A percentile compares a stretch with the other conserved stretches of the same genome.
These are phyloP conservation scores for Coemansia sp. DNA, from an alignment of 192 early-diverging fungal species.

Conservation along the genomic window DNA sequence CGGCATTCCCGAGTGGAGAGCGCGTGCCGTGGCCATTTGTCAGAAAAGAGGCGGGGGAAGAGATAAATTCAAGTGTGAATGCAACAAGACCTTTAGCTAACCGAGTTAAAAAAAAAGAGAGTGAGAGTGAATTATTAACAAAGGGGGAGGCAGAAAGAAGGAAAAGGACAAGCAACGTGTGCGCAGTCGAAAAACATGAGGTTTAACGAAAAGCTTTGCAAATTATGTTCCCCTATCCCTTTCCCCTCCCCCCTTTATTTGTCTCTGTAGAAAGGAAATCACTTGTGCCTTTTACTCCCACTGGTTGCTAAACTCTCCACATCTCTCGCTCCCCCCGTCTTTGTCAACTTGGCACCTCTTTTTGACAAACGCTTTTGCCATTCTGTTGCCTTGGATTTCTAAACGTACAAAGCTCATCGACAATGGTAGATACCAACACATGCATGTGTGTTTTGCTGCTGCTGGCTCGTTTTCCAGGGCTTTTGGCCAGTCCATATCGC, in stretches of 20 bases:
- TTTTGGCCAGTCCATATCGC: not conserved
- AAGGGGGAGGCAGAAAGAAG: too few species aligned
- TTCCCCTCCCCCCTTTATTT: not conserved
- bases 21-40: slow-evolving; percentile 44
- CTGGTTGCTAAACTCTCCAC: not conserved
- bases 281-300: not conserved
- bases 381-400: not conserved
- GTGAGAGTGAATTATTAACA: not conserved
- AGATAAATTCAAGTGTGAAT: not conserved
- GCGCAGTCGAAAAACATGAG: too few species aligned
- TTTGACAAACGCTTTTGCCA: not conserved
- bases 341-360: not conserved
- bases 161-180: too few species aligned
- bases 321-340: not conserved
- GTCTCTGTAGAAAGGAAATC: not conserved
- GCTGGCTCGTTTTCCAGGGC: too few species aligned
- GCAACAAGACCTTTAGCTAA: not conserved
- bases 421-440: not conserved
- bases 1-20: slow-evolving; percentile 4
- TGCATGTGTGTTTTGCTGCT: not conserved
- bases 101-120: not conserved
- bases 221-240: too few species aligned
- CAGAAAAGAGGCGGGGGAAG: not conserved
- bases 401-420: slow-evolving; percentile 4
- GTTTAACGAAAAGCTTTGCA: too few species aligned